Conservation (phyloP, 768 basidiomycete species). For the Termitomyces sp. region DNA sequence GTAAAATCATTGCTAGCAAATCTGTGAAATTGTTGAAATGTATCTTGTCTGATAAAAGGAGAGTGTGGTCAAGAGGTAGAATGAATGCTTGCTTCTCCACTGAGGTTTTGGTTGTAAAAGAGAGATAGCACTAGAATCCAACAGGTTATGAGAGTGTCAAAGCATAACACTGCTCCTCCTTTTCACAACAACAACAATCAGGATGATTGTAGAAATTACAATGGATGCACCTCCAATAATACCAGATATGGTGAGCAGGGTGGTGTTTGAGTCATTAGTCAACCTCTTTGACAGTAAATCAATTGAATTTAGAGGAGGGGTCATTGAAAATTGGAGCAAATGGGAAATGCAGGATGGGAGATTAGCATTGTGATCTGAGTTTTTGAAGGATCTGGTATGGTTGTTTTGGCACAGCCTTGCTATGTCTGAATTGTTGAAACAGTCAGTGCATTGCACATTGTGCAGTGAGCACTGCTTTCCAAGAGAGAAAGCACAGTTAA, state of each 20-base stretch:
- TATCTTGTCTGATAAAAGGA: not conserved
- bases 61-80: not conserved
- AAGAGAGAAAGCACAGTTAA: too few relatives aligned
- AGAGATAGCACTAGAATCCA: constrained; percentile 3
- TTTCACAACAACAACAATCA: not conserved
- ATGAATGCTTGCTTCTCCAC: not conserved
- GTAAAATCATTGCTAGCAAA: not conserved
- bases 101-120: not conserved
- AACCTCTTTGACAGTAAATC: not conserved
- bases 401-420: constrained; percentile 11
- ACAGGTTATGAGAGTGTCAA: not conserved
- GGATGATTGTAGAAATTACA: not conserved
- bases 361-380: not conserved
- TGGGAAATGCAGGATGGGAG: not conserved
- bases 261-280: not conserved
- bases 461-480: not conserved
- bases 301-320: not conserved
- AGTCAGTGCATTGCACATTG: not conserved
- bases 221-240: not conserved
- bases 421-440: not conserved
- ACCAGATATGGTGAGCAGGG: not conserved
- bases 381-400: not conserved
- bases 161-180: not conserved
- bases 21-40: constrained; percentile 2
- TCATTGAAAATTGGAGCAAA: not conserved